Evolutionary conservation across 768 basidiomycete species (phyloP), one percentile per base, ranked within the genome.

Genomic region (Termitomyces sp.): DNA sequence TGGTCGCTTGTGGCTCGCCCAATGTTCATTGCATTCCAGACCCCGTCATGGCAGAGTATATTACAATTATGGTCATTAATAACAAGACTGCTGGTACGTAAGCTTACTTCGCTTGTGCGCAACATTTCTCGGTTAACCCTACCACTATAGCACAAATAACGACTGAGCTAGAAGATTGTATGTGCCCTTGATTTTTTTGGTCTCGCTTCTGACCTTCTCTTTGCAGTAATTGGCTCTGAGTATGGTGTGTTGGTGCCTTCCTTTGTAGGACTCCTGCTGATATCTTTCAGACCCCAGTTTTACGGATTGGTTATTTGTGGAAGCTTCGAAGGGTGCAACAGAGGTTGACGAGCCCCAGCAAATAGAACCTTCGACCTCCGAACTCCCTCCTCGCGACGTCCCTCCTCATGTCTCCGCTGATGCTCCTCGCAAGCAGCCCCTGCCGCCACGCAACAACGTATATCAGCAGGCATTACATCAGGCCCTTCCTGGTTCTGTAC

Each of bases 31-130:
- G 3, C n/a, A 23, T 50, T 58, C 5, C 65, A 91, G 92, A 95
- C 72, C 85, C 86, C 14, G 91, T 93, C 65, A 93, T 95, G 91
- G 91, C 93, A 3, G 93, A 95, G 72, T 95, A 93, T 67, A 93
- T 95, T 58, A 93, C 91, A 20, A 95, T 95, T 60, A 94, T 95
- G 93, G 83, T 95, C 50, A 93, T 94, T 64, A 95, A 95, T 70
- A 90, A 91, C 73, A 95, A 95, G 78, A 87, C 88, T 59, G 72
- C 84, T 62, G 82, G 91, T 88, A 65, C 36, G 86, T 75, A 32
- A 47, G 36, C 30, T 52, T 13, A 18, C 3, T 16, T 40, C 1
- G 26, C n/a, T 14, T 18, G 1, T 43, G 47, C 43, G 49, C 43
- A 50, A 18, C 59, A 54, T 36, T 35, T 14, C 38, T 7, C 30